A percentile compares a stretch with the other conserved stretches of the same genome.
Conservation (phyloP, 2,329 filamentous ascomycete genomes). For the Fusarium sp. region DNA sequence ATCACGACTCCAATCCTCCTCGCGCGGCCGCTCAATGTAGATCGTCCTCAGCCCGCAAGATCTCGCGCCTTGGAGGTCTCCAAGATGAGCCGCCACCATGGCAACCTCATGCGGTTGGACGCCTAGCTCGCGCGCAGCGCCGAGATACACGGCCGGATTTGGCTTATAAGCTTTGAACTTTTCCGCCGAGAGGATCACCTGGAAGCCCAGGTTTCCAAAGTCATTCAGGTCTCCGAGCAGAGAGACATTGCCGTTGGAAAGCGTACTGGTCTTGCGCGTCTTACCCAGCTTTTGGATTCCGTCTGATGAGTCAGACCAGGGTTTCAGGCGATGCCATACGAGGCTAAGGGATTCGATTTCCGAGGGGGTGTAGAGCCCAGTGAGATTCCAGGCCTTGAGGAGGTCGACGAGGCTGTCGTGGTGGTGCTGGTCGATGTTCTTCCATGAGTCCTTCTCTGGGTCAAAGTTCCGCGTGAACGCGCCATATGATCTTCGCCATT, state of each 20-base stretch:
- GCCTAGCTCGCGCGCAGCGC: conserved; percentile 74
- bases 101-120: conserved; percentile 74
- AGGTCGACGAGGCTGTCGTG: conserved; percentile 73
- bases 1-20: conserved; percentile 74
- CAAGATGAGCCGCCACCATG: conserved; percentile 84
- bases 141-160: conserved; percentile 76
- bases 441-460: conserved; percentile 67
- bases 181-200: conserved; percentile 75
- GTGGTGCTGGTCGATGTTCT: conserved; percentile 82
- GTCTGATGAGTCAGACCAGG: conserved; percentile 75
- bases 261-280: conserved; percentile 73
- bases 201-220: conserved; percentile 74
- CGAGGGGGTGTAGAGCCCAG: conserved; percentile 72
- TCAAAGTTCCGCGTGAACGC: conserved; percentile 72
- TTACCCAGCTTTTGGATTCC: conserved; percentile 69
- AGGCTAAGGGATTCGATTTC: conserved; percentile 76
- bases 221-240: conserved; percentile 77
- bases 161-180: conserved; percentile 85
- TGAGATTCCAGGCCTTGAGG: conserved; percentile 69
- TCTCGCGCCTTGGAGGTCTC: conserved; percentile 78
- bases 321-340: conserved; percentile 80
- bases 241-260: conserved; percentile 81
- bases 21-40: conserved; percentile 78
- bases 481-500: conserved; percentile 79
- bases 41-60: conserved; percentile 77